Percentiles rank a stretch among this genome's conserved stretches.
Conservation (phyloP, 2,329 filamentous ascomycete genomes). For the Pseudocercospora macadamiae region DNA sequence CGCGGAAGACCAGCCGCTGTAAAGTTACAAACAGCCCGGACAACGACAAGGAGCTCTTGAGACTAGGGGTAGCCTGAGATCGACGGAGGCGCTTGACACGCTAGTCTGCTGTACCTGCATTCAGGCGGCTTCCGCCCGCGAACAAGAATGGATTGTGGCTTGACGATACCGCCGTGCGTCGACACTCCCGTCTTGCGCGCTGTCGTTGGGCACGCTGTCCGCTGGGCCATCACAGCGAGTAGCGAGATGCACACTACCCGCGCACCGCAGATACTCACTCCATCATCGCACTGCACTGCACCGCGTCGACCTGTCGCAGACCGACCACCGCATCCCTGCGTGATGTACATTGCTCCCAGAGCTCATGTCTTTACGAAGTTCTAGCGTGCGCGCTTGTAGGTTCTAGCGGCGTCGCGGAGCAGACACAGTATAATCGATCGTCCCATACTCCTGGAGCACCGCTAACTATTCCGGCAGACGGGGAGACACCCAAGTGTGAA, state of each 20-base stretch:
- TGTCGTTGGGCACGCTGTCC: background rate
- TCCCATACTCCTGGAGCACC: slow-evolving; percentile 5
- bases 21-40: slow-evolving; percentile 9
- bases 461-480: slow-evolving; percentile 6
- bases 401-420: slow-evolving; percentile 7
- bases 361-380: slow-evolving; percentile 2
- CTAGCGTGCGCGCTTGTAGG: slow-evolving; percentile 1
- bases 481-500: slow-evolving; percentile 1
- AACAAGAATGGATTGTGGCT: slow-evolving; percentile 9
- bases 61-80: slow-evolving; percentile 6
- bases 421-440: slow-evolving; percentile 4
- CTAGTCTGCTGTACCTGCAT: slow-evolving; percentile 8
- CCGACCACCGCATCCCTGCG: too few species aligned
- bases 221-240: background rate
- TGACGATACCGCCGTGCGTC: slow-evolving; percentile 1
- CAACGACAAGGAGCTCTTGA: slow-evolving; percentile 5
- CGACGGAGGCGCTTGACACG: slow-evolving; percentile 8
- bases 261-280: too few species aligned
- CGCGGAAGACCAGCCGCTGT: slow-evolving; percentile 6
- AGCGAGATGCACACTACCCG: background rate
- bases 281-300: too few species aligned
- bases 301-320: background rate
- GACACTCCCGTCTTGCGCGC: background rate
- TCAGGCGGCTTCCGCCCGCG: background rate
- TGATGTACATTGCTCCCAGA: background rate